These are phyloP conservation scores for Trypanosoma theileri DNA, from an alignment of 208 protist species.

Conservation along the genomic window DNA sequence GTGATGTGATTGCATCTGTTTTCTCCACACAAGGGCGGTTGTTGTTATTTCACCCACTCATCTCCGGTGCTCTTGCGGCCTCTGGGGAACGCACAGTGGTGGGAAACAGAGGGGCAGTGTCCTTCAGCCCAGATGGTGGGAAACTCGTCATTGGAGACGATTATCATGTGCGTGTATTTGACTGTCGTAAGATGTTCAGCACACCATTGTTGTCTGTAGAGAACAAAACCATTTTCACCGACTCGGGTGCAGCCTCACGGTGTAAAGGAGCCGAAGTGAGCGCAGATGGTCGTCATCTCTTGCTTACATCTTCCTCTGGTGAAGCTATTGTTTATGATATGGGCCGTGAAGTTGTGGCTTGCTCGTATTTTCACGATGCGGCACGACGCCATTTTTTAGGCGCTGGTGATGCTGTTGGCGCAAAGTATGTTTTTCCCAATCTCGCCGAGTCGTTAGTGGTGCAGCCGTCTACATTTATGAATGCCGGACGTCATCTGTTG, in stretches of 20 bases:
- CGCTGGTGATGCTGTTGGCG: conserved; percentile 54
- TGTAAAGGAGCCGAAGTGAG: conserved; percentile 59
- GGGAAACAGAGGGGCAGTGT: conserved; percentile 37
- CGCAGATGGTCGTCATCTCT: conserved; percentile 36
- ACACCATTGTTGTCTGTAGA: conserved; percentile 33
- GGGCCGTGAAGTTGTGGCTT: conserved; percentile 16
- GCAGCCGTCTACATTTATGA: conserved; percentile 63
- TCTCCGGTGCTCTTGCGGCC: conserved; percentile 71
- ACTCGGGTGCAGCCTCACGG: conserved; percentile 33
- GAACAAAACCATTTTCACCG: conserved; percentile 44
- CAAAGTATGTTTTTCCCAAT: conserved; percentile 58
- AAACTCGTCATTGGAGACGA: conserved; percentile 66
- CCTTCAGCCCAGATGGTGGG: conserved; percentile 62
- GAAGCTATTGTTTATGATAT: conserved; percentile 62
- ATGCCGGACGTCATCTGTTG: conserved; percentile 65
- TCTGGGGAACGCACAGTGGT: conserved; percentile 44
- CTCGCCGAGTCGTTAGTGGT: conserved; percentile 40
- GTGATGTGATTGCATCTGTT: conserved; percentile 65
- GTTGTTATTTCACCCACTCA: conserved; percentile 76
- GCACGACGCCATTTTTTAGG: conserved; percentile 61
- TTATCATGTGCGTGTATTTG: conserved; percentile 50
- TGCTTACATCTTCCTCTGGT: conserved; percentile 67
- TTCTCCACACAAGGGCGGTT: conserved; percentile 47
- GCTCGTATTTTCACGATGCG: conserved; percentile 65
- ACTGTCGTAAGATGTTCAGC: conserved; percentile 55